phyloP scores from a whole-genome alignment of 129 eudicot species.

The Arctium lappa region DNA sequence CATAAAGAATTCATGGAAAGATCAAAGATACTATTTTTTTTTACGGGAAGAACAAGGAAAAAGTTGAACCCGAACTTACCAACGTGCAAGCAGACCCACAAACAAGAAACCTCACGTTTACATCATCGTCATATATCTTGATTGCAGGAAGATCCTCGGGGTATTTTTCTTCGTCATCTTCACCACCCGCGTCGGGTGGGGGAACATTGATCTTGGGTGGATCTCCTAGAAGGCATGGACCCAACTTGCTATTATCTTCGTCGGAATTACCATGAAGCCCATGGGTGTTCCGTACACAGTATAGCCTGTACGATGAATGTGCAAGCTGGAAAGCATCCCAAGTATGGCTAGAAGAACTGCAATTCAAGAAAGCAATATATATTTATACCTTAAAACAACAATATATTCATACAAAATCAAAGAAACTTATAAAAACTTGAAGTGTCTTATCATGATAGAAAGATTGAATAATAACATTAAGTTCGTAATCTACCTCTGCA shows the following conservation, averaged over 20 bases:
- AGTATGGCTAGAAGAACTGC: conserved; percentile 85
- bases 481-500: conserved; percentile 65
- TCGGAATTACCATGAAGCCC: conserved; percentile 43
- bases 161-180: conserved; percentile 72
- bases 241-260: conserved; percentile 41
- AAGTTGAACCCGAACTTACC: conserved; percentile 40
- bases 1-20: not conserved
- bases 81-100: conserved; percentile 61
- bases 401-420: not conserved
- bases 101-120: conserved; percentile 66
- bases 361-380: not conserved
- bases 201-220: conserved; percentile 82
- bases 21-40: not conserved
- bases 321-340: conserved; percentile 98
- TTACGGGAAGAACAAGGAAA: not conserved
- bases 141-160: conserved; percentile 78
- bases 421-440: not conserved
- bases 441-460: not conserved
- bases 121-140: conserved; percentile 88
- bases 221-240: conserved; percentile 79
- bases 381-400: not conserved
- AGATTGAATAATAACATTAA: not conserved
- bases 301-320: conserved; percentile 72
- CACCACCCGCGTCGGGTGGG: conserved; percentile 54
- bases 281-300: conserved; percentile 59